These are phyloP conservation scores for Camellia oleifera DNA, from an alignment of 179 eudicot species.

Conservation along the genomic window DNA sequence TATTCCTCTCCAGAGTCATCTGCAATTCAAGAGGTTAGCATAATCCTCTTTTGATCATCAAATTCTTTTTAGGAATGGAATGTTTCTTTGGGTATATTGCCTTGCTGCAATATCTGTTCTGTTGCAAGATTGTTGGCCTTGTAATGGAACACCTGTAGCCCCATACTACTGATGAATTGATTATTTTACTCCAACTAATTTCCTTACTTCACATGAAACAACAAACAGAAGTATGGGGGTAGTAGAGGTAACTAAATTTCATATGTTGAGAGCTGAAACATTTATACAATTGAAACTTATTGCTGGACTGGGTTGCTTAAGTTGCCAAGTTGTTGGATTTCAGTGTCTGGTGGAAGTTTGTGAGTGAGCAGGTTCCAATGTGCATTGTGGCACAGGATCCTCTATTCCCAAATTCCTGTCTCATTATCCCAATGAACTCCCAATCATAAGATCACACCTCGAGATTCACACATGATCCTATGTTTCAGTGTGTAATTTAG, in stretches of 20 bases:
- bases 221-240: neutral
- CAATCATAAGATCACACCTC: no score
- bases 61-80: neutral
- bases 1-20: conserved; percentile 44
- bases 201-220: neutral
- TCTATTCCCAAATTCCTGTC: no score
- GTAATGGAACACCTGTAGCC: neutral
- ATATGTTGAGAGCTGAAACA: neutral
- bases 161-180: neutral
- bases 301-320: neutral
- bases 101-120: no score
- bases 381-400: no score
- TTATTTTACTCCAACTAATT: neutral
- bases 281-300: neutral
- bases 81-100: neutral
- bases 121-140: no score
- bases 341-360: no score
- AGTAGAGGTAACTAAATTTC: neutral
- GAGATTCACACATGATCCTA: no score
- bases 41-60: neutral
- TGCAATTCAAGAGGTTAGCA: neutral
- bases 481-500: no score
- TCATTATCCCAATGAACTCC: no score
- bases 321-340: neutral
- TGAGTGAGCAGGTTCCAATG: no score